Base-by-base conservation (phyloP, 805 yeast species). In the Monosporozyma aerobia region DNA sequence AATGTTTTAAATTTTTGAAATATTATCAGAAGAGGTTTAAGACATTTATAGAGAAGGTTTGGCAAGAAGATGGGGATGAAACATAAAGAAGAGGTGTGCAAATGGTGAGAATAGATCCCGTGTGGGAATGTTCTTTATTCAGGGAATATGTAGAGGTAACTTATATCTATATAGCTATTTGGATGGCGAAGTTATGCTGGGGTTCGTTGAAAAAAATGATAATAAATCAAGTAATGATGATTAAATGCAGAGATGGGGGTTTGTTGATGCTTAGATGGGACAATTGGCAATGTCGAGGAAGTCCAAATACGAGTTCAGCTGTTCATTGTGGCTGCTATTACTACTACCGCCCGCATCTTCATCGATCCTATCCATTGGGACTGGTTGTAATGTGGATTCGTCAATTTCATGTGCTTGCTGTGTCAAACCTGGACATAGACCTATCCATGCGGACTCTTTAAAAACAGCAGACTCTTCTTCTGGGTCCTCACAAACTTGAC, bases 391-490 rank as follows among this genome's bases (percentile, higher is more conserved):
- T 4, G 25, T 19, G 25, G 23, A 6, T 22, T 39, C 45, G 44
- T 19, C 9, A 10, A n/a, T 19, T 22, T 19, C 44, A 5, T 11
- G 16, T 23, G 22, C 30, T 43, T 22, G 30, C 13, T 43, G 45
- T 23, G 23, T 43, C 30, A 43, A 23, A 43, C 45, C 45, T 29
- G 45, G 45, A 43, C 45, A 43, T 5, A 43, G 45, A 22, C 45
- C 45, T 5, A 43, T 23, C 45, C 45, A 43, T 5, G 45, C 29
- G 5, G 45, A 43, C 23, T 43, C 45, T 43, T 43, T 13, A 59
- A 59, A 23, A 7, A 43, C n/a, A n/a, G 30, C 30, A 23, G 45
- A 43, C 11, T 43, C 45, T 43, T 43, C 45, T 43, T 43, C 45
- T 23, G 27, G 27, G 11, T 23, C 45, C 23, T 43, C 45, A 19